Evolutionary conservation across 1,284 basidiomycete species (phyloP), one percentile per base, ranked within the genome.

Genomic region (Sporisorium sorghi): DNA sequence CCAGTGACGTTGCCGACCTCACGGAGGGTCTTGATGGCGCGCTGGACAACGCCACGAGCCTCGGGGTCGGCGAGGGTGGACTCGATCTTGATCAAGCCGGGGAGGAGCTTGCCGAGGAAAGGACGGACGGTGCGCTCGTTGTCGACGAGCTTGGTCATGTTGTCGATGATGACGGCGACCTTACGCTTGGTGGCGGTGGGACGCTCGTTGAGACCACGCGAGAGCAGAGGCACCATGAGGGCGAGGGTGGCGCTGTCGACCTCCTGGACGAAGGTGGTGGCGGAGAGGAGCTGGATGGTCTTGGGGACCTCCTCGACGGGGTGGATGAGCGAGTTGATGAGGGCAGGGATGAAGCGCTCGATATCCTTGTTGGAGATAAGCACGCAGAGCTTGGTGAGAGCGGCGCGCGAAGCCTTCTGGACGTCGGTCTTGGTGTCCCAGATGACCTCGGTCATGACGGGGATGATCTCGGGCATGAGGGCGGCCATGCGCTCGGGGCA

Each of bases 391-490:
- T 94, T 95, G 84, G 92, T 93, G 83, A 99, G 91, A 72, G 94
- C 91, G 84, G 92, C 91, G 85, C 94, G 94, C 76, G 96, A 94
- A 58, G 94, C 93, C 89, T 97, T 99, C 91, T 98, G 97, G 86
- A 99, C 97, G 80, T 98, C 95, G 73, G 93, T 90, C 89, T 99
- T 99, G 88, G 97, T 99, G 88, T 99, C 97, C 95, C 95, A 98
- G 85, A 99, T 98, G 73, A 92, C 94, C 85, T 94, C 96, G 53
- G 94, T 86, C 85, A 99, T 93, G 84, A 97, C 88, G 73, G 97
- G 97, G 78, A 99, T 92, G 82, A 98, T 94, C 68, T 97, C 93
- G 75, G 96, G 95, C 89, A 95, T 97, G 85, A 93, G 91, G 83
- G 90, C 90, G 76, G 92, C 92, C 78, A 90, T 93, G 87, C 97